Evolutionary conservation across 1,284 basidiomycete species (phyloP).

Genomic region (Pascua guehoae): DNA sequence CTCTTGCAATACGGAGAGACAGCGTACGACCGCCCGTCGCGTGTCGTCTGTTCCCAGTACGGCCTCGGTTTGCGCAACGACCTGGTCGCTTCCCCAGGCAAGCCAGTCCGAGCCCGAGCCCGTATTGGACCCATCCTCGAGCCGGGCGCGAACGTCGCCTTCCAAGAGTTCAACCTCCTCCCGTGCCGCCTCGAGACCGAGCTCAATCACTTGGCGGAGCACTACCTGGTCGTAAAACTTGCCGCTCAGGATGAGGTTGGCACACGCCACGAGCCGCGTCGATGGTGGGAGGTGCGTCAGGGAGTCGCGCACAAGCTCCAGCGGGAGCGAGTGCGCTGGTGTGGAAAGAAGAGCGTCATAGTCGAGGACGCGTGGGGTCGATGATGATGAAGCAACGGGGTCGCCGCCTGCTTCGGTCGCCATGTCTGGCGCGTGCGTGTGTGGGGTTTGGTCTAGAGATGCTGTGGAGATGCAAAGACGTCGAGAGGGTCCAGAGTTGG

Average conservation of each 20-base stretch:
- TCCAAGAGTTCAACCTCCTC: slow-evolving; percentile 14
- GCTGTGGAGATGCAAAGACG: no score
- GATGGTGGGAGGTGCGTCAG: slow-evolving; percentile 3
- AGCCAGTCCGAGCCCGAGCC: slow-evolving; percentile 4
- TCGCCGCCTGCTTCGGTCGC: not conserved
- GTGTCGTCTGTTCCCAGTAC: slow-evolving; percentile 8
- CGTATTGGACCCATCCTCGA: slow-evolving; percentile 1
- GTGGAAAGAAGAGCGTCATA: slow-evolving; percentile 6
- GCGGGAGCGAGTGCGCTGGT: slow-evolving; percentile 3
- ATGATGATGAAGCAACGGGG: slow-evolving; percentile 8
- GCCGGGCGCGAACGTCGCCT: slow-evolving; percentile 13
- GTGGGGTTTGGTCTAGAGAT: not conserved
- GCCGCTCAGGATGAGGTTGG: slow-evolving; percentile 19
- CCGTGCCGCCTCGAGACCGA: slow-evolving; percentile 21
- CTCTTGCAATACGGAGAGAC: slow-evolving; percentile 15
- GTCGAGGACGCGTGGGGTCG: slow-evolving; percentile 5
- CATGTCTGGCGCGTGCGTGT: not conserved
- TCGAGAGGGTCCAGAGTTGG: no score
- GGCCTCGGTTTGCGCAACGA: not conserved
- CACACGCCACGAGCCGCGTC: slow-evolving; percentile 11
- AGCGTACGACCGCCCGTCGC: slow-evolving; percentile 3
- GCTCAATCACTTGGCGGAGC: slow-evolving; percentile 32
- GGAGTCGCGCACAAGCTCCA: slow-evolving; percentile 1
- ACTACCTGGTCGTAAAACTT: slow-evolving; percentile 14
- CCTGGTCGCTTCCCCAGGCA: not conserved